Conservation (phyloP, 495 filamentous ascomycete genomes). For the Sphaerosporella brunnea region DNA sequence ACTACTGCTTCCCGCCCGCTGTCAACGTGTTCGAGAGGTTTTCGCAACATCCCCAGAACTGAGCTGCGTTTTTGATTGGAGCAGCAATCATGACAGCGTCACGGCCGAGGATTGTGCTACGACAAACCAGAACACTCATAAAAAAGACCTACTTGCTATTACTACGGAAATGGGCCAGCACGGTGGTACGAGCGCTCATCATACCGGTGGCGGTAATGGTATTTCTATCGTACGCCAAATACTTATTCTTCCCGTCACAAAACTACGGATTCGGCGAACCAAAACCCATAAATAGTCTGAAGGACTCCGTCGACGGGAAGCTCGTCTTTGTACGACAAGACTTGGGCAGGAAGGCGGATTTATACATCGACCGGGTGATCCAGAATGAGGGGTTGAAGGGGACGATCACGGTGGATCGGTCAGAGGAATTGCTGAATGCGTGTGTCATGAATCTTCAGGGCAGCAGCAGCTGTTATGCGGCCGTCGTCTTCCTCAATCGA, state of each 20-base stretch:
- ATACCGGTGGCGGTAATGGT: slow-evolving; percentile 51
- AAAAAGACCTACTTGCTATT: no score
- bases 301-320: slow-evolving; percentile 38
- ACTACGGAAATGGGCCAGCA: slow-evolving; percentile 47
- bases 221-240: slow-evolving; percentile 49
- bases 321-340: slow-evolving; percentile 65
- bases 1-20: no score
- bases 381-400: slow-evolving; percentile 36
- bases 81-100: no score
- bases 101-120: no score
- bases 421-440: slow-evolving; percentile 35
- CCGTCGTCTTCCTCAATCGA: slow-evolving; percentile 44
- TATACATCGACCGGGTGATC: slow-evolving; percentile 45
- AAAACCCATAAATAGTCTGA: slow-evolving; percentile 40
- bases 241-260: slow-evolving; percentile 49
- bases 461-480: slow-evolving; percentile 62
- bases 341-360: slow-evolving; percentile 51
- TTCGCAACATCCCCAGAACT: no score
- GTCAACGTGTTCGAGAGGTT: no score
- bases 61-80: no score
- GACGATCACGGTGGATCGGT: slow-evolving; percentile 35
- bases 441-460: slow-evolving; percentile 48
- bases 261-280: slow-evolving; percentile 46
- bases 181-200: slow-evolving; percentile 40
- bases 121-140: no score